A percentile compares a stretch with the other conserved stretches of the same genome.
These are phyloP conservation scores for Heliosperma pusillum DNA, from an alignment of 148 eudicot genomes.

Conservation along the genomic window DNA sequence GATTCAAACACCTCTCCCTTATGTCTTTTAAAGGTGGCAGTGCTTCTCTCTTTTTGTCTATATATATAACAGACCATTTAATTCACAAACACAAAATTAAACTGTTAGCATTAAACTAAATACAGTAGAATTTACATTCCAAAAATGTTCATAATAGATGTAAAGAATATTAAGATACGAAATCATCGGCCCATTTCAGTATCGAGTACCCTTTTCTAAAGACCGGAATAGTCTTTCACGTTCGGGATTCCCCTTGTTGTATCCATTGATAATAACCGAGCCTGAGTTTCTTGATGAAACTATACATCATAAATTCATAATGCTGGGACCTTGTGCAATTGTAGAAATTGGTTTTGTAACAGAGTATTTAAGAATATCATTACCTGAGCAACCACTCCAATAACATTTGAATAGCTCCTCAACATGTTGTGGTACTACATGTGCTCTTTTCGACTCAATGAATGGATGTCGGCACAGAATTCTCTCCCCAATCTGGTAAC, in stretches of 20 bases:
- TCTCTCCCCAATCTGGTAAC: slow-evolving; percentile 62
- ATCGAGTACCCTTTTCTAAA: too few species aligned
- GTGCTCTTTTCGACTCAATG: slow-evolving; percentile 89
- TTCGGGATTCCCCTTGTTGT: too few species aligned
- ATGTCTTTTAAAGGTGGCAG: slow-evolving; percentile 58
- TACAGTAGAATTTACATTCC: too few species aligned
- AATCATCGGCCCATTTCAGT: too few species aligned
- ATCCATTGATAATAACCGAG: background rate
- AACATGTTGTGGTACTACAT: slow-evolving; percentile 86
- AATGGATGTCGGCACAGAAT: slow-evolving; percentile 95
- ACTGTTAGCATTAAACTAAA: too few species aligned
- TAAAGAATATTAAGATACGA: too few species aligned
- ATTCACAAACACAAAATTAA: too few species aligned
- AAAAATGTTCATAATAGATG: too few species aligned
- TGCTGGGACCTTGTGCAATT: background rate
- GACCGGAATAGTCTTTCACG: too few species aligned
- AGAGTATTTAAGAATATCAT: slow-evolving; percentile 22
- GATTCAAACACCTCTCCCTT: slow-evolving; percentile 62
- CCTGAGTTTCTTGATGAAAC: background rate
- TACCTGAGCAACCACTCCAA: slow-evolving; percentile 85
- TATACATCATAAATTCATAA: background rate
- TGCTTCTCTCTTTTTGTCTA: slow-evolving; percentile 68
- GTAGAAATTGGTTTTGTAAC: background rate
- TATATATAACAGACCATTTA: slow-evolving; percentile 27
- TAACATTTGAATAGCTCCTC: slow-evolving; percentile 92